Percentiles rank a stretch among this genome's conserved stretches.
These are phyloP conservation scores for Termitomyces sp. DNA, from an alignment of 768 basidiomycete species.

Conservation along the genomic window DNA sequence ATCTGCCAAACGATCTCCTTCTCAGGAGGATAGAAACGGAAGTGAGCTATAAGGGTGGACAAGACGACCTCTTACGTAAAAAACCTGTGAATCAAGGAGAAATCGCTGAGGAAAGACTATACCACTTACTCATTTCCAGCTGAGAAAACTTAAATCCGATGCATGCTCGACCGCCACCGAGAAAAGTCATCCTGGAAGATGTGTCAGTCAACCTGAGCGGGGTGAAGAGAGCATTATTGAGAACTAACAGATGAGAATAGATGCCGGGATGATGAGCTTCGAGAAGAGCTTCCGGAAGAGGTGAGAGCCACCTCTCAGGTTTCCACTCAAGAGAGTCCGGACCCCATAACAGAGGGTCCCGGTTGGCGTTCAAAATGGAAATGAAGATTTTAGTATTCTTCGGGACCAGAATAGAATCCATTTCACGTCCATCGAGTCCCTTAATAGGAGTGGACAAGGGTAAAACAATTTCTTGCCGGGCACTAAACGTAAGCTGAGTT, in stretches of 20 bases:
- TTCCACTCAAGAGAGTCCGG: conserved; percentile 38
- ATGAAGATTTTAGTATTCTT: conserved; percentile 30
- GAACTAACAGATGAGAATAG: conserved; percentile 34
- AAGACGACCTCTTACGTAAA: conserved; percentile 17
- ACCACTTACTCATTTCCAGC: conserved; percentile 35
- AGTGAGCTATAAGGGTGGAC: conserved; percentile 16
- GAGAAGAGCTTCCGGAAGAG: conserved; percentile 27
- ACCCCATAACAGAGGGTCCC: conserved; percentile 35
- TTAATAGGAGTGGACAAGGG: conserved; percentile 33
- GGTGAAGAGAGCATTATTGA: neutral
- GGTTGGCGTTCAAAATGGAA: conserved; percentile 30
- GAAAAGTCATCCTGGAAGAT: conserved; percentile 32
- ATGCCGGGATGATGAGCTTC: conserved; percentile 36
- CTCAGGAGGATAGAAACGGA: conserved; percentile 17
- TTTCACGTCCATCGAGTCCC: conserved; percentile 27
- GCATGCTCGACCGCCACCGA: conserved; percentile 34
- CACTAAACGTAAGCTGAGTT: conserved; percentile 19
- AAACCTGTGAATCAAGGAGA: neutral
- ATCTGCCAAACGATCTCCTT: conserved; percentile 21
- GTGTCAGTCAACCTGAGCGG: neutral
- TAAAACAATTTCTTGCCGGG: conserved; percentile 28
- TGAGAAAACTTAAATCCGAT: conserved; percentile 42
- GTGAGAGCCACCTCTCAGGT: conserved; percentile 39
- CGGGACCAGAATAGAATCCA: conserved; percentile 29
- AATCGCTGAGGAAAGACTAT: neutral